These are phyloP conservation scores for Cercophora sp. DNA, from an alignment of 495 filamentous ascomycete species.

Conservation along the genomic window DNA sequence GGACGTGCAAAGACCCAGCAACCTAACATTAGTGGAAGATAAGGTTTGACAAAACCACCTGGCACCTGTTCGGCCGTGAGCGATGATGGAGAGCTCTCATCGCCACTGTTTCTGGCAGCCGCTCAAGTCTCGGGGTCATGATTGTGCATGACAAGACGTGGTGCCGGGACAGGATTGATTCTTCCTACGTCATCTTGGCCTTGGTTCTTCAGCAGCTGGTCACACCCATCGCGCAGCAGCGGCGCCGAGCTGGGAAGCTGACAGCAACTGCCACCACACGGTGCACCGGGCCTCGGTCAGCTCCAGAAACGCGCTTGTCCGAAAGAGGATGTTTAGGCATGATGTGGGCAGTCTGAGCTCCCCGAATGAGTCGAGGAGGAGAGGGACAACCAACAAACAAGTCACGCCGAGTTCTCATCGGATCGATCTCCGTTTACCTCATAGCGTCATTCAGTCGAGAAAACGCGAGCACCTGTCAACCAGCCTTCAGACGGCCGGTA, in stretches of 20 bases:
- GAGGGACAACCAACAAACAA: too few relatives aligned
- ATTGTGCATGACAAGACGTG: not conserved
- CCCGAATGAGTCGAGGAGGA: conserved; percentile 12
- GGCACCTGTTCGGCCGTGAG: too few relatives aligned
- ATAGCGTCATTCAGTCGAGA: conserved; percentile 7
- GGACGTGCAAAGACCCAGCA: too few relatives aligned
- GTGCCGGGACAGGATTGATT: too few relatives aligned
- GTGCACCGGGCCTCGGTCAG: not conserved
- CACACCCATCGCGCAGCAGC: not conserved
- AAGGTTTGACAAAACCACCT: too few relatives aligned
- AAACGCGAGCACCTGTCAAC: too few relatives aligned
- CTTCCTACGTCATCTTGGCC: conserved; percentile 7
- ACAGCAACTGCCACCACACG: not conserved
- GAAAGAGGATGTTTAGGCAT: not conserved
- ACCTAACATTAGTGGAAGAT: too few relatives aligned
- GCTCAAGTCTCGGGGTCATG: conserved; percentile 2
- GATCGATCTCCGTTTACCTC: not conserved
- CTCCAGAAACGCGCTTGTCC: not conserved
- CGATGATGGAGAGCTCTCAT: too few relatives aligned
- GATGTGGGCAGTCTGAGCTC: conserved; percentile 3
- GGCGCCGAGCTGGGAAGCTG: not conserved
- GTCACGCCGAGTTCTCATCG: conserved; percentile 8
- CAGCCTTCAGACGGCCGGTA: too few relatives aligned
- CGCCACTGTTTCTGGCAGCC: too few relatives aligned
- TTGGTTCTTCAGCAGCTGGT: not conserved